phyloP scores from a whole-genome alignment of 208 protist genomes.

The Leishmania major region DNA sequence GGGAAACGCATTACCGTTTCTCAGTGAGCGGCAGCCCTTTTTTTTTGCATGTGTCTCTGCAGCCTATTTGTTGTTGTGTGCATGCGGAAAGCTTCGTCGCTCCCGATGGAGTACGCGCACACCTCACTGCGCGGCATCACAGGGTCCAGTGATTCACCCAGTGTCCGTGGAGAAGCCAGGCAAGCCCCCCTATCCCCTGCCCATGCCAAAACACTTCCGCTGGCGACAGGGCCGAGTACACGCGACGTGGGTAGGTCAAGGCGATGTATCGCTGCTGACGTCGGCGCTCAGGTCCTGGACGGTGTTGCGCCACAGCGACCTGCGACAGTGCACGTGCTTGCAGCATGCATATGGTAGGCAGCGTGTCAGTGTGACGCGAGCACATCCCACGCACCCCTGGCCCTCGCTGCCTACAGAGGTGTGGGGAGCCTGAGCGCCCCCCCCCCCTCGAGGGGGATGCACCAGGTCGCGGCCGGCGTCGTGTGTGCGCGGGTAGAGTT shows the following conservation, averaged over 20 bases:
- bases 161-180: background rate
- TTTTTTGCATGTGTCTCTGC: background rate
- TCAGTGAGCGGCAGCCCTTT: background rate
- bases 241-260: background rate
- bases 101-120: background rate
- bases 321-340: too few relatives aligned
- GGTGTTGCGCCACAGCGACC: too few relatives aligned
- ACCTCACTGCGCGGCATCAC: background rate
- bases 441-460: too few relatives aligned
- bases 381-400: too few relatives aligned
- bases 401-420: too few relatives aligned
- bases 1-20: rapidly evolving
- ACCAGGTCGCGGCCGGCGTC: background rate
- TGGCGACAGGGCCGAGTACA: background rate
- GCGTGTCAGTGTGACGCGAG: too few relatives aligned
- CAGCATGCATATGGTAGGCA: too few relatives aligned
- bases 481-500: background rate
- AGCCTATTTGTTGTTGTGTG: background rate
- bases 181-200: background rate
- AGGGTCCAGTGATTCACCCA: too few relatives aligned
- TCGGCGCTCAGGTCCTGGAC: too few relatives aligned
- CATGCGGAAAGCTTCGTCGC: background rate
- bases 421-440: too few relatives aligned
- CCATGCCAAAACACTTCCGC: background rate
- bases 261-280: background rate